phyloP scores from a whole-genome alignment of 2,329 filamentous ascomycete genomes.

The Fusarium albosuccineum region DNA sequence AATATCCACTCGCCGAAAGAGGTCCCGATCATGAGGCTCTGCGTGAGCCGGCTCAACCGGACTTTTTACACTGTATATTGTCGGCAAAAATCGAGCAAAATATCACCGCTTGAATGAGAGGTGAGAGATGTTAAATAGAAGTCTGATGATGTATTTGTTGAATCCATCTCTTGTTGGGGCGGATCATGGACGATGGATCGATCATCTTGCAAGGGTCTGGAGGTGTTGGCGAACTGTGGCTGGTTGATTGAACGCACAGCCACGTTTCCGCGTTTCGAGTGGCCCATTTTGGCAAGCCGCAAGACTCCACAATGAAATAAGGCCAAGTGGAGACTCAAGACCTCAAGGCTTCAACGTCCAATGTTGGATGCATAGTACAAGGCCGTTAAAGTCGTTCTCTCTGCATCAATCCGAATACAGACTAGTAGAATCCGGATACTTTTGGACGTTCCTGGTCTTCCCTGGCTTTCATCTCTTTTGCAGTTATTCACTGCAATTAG shows the following conservation, averaged over 20 bases:
- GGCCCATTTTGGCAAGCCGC: not conserved
- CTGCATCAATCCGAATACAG: too few species aligned
- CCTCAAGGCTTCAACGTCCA: too few species aligned
- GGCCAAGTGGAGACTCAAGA: too few species aligned
- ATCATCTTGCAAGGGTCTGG: slow-evolving; percentile 24
- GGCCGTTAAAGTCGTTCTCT: too few species aligned
- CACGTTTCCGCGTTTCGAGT: not conserved
- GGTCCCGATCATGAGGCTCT: slow-evolving; percentile 53
- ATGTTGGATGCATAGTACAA: not conserved
- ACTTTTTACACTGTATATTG: not conserved
- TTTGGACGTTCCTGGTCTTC: too few species aligned
- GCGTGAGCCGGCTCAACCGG: slow-evolving; percentile 9
- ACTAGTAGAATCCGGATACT: too few species aligned
- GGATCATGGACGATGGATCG: slow-evolving; percentile 12
- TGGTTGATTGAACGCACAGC: slow-evolving; percentile 14
- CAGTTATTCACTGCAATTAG: too few species aligned
- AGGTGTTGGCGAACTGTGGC: slow-evolving; percentile 21
- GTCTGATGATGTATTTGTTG: slow-evolving; percentile 36
- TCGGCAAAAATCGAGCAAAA: not conserved
- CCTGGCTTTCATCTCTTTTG: too few species aligned
- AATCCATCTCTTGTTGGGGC: slow-evolving; percentile 34
- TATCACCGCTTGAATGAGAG: not conserved
- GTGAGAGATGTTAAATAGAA: not conserved
- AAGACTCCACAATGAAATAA: not conserved
- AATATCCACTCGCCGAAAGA: slow-evolving; percentile 56